Conservation (phyloP, 1,139 yeast species). For the Spathaspora jeffriesii region DNA sequence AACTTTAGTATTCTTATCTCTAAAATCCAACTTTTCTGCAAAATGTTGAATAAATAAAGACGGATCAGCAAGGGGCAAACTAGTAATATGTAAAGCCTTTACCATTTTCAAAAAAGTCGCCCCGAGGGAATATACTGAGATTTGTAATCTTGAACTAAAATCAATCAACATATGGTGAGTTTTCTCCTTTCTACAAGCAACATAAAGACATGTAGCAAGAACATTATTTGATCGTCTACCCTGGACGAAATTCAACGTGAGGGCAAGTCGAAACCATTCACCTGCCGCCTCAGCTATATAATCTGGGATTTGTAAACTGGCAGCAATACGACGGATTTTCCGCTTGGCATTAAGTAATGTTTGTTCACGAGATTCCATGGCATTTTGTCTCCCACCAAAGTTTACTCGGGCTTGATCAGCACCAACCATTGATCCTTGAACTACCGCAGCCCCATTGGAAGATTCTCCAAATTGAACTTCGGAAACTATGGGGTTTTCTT, state of each 20-base stretch:
- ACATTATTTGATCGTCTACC: slow-evolving; percentile 96
- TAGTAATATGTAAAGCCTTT: slow-evolving; percentile 70
- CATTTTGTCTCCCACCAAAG: slow-evolving; percentile 62
- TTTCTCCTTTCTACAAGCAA: slow-evolving; percentile 89
- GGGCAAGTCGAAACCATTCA: slow-evolving; percentile 86
- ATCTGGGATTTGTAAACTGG: slow-evolving; percentile 77
- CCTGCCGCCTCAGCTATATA: slow-evolving; percentile 84
- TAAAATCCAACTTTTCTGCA: slow-evolving; percentile 83
- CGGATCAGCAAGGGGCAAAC: slow-evolving; percentile 90
- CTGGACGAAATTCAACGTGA: slow-evolving; percentile 87
- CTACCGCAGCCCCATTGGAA: slow-evolving; percentile 91
- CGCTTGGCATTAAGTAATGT: slow-evolving; percentile 81
- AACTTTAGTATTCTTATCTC: slow-evolving; percentile 69
- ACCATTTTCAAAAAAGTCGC: slow-evolving; percentile 94
- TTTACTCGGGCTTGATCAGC: slow-evolving; percentile 84
- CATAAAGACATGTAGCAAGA: slow-evolving; percentile 89
- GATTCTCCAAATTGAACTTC: slow-evolving; percentile 95
- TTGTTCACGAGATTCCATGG: slow-evolving; percentile 85
- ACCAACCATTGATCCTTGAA: slow-evolving; percentile 91
- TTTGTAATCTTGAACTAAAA: slow-evolving; percentile 85
- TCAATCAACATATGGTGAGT: slow-evolving; percentile 97
- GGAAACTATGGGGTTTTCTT: slow-evolving; percentile 92
- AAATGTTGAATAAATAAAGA: slow-evolving; percentile 92
- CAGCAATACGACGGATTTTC: slow-evolving; percentile 78
- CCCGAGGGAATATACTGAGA: slow-evolving; percentile 92